Percentiles rank a stretch among this genome's conserved stretches.
Evolutionary conservation across 192 early-diverging fungal genomes (phyloP).

Genomic region (Funneliformis mosseae): DNA sequence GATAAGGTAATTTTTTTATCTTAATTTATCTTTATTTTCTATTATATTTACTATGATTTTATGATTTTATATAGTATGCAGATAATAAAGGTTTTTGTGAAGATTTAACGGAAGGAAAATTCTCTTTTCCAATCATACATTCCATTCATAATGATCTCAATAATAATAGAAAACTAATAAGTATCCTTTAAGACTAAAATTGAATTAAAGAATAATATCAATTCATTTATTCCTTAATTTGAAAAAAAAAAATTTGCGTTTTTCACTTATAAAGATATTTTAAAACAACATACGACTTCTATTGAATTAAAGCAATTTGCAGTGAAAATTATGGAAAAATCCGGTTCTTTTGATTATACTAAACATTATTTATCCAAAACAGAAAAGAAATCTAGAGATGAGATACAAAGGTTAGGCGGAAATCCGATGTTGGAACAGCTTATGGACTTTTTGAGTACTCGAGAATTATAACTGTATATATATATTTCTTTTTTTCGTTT

Average conservation of each 20-base stretch:
- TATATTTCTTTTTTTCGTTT: too few species aligned
- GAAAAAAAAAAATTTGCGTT: too few species aligned
- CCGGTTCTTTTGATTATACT: conserved; percentile 82
- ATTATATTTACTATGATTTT: background rate
- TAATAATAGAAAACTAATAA: conserved; percentile 69
- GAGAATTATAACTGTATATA: background rate
- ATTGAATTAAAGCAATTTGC: conserved; percentile 88
- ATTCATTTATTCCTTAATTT: background rate
- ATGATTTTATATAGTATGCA: conserved; percentile 65
- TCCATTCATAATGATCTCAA: conserved; percentile 71
- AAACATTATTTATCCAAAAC: conserved; percentile 59
- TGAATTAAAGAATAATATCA: conserved; percentile 2
- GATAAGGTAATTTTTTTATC: conserved; percentile 55
- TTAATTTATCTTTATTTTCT: conserved; percentile 1
- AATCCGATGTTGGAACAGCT: conserved; percentile 71
- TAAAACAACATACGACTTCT: conserved; percentile 83
- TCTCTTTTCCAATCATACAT: conserved; percentile 93
- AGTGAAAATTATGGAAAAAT: conserved; percentile 75
- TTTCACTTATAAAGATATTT: too few species aligned
- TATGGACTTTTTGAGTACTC: conserved; percentile 55
- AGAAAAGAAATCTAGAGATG: conserved; percentile 63
- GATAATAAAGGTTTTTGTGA: conserved; percentile 98
- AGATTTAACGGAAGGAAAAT: conserved; percentile 99
- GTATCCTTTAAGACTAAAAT: conserved; percentile 42
- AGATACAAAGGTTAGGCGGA: conserved; percentile 76